Conservation (phyloP, 129 eudicot genomes). For the Logfia minima region DNA sequence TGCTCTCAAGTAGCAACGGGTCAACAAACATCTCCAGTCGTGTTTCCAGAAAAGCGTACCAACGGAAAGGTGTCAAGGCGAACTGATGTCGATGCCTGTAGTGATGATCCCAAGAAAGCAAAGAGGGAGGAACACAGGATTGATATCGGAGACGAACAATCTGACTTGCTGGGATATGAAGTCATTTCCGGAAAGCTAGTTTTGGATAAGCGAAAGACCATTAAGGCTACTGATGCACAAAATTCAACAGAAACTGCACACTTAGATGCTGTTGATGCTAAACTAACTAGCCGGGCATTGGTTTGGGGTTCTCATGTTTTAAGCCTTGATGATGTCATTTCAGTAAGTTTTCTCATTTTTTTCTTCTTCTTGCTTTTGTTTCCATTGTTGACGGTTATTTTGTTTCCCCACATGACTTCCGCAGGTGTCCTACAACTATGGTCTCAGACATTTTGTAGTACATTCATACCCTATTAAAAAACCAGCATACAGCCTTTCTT, state of each 20-base stretch:
- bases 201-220: slow-evolving; percentile 65
- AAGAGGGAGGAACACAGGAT: slow-evolving; percentile 82
- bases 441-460: slow-evolving; percentile 79
- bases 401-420: slow-evolving; percentile 11
- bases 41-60: slow-evolving; percentile 89
- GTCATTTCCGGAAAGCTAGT: slow-evolving; percentile 83
- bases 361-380: background rate
- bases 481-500: slow-evolving; percentile 50
- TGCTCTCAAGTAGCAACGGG: slow-evolving; percentile 84
- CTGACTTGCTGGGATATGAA: slow-evolving; percentile 88
- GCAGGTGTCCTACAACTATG: slow-evolving; percentile 84
- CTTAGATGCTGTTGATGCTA: slow-evolving; percentile 79
- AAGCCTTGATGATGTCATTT: slow-evolving; percentile 74
- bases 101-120: slow-evolving; percentile 53
- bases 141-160: slow-evolving; percentile 90
- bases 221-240: slow-evolving; percentile 49
- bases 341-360: slow-evolving; percentile 48
- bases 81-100: slow-evolving; percentile 43
- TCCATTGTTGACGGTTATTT: background rate
- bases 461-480: slow-evolving; percentile 77
- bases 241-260: slow-evolving; percentile 50
- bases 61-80: slow-evolving; percentile 56
- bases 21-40: slow-evolving; percentile 88
- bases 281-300: slow-evolving; percentile 90
- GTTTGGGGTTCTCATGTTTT: slow-evolving; percentile 85